These are phyloP conservation scores for Talaromyces liani DNA, from an alignment of 495 filamentous ascomycete species.

Conservation along the genomic window DNA sequence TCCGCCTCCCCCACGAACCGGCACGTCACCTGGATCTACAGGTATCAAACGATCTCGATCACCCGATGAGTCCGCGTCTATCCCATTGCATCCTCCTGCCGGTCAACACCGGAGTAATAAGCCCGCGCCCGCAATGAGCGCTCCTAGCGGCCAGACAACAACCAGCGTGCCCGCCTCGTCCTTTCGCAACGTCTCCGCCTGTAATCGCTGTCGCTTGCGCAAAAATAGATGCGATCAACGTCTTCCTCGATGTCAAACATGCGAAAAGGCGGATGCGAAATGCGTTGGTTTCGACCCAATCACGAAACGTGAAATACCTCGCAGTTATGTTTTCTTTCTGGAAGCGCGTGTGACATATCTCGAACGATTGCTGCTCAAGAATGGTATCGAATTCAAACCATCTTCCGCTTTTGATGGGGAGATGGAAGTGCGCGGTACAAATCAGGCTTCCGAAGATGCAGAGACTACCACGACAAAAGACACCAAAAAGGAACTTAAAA, in stretches of 20 bases:
- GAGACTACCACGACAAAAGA: slow-evolving; percentile 14
- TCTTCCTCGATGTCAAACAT: slow-evolving; percentile 80
- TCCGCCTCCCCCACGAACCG: slow-evolving; percentile 22
- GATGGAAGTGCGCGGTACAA: slow-evolving; percentile 30
- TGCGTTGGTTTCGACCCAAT: slow-evolving; percentile 96
- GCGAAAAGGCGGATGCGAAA: slow-evolving; percentile 80
- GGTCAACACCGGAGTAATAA: slow-evolving; percentile 9
- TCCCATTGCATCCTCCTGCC: not conserved
- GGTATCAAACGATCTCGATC: slow-evolving; percentile 38
- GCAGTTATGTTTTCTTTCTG: slow-evolving; percentile 92
- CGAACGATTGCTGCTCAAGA: slow-evolving; percentile 64
- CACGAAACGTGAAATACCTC: slow-evolving; percentile 86
- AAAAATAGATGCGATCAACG: slow-evolving; percentile 95
- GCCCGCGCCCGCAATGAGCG: slow-evolving; percentile 11
- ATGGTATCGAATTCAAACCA: slow-evolving; percentile 64
- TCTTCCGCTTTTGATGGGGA: slow-evolving; percentile 73
- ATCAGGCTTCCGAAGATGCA: slow-evolving; percentile 27
- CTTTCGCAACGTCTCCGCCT: slow-evolving; percentile 92
- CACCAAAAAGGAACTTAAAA: slow-evolving; percentile 12
- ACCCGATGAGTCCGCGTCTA: slow-evolving; percentile 16
- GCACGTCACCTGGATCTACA: slow-evolving; percentile 24
- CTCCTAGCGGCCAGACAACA: slow-evolving; percentile 9
- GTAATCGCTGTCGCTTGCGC: slow-evolving; percentile 82
- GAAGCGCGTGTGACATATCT: slow-evolving; percentile 80
- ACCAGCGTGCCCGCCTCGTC: slow-evolving; percentile 40